A percentile compares a stretch with the other conserved stretches of the same genome.
These are phyloP conservation scores for Mortierella sp. DNA, from an alignment of 371 early-diverging fungal genomes.

Conservation along the genomic window DNA sequence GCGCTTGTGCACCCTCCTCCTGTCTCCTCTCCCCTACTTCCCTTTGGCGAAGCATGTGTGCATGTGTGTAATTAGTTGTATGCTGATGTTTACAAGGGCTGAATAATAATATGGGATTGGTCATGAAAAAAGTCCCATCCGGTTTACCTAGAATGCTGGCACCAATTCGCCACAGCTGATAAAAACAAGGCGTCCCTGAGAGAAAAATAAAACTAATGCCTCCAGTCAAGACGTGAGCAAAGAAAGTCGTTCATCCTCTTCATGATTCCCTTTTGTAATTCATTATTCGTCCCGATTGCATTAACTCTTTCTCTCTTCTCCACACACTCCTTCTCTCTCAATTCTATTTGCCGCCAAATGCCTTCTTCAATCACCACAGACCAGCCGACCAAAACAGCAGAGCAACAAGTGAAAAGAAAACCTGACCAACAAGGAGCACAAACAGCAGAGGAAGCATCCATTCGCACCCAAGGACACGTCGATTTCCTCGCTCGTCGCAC, in stretches of 20 bases:
- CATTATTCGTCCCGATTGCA: not conserved
- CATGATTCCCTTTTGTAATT: not conserved
- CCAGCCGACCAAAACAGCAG: not conserved
- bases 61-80: not conserved
- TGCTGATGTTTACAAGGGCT: not conserved
- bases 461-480: not conserved
- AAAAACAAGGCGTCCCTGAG: not conserved
- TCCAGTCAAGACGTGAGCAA: not conserved
- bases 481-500: not conserved
- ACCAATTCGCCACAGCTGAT: not conserved
- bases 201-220: not conserved
- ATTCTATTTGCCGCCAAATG: too few species aligned
- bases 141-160: not conserved
- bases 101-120: not conserved
- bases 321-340: too few species aligned
- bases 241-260: not conserved
- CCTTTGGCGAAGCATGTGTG: constrained; percentile 5
- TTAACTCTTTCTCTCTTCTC: not conserved
- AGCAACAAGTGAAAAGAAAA: not conserved
- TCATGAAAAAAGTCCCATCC: not conserved
- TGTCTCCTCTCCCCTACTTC: too few species aligned
- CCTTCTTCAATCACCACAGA: not conserved
- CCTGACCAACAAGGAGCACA: not conserved
- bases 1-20: not conserved
- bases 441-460: too few species aligned